Evolutionary conservation across 345 rosid species (phyloP).

Genomic region (Mercurialis annua): DNA sequence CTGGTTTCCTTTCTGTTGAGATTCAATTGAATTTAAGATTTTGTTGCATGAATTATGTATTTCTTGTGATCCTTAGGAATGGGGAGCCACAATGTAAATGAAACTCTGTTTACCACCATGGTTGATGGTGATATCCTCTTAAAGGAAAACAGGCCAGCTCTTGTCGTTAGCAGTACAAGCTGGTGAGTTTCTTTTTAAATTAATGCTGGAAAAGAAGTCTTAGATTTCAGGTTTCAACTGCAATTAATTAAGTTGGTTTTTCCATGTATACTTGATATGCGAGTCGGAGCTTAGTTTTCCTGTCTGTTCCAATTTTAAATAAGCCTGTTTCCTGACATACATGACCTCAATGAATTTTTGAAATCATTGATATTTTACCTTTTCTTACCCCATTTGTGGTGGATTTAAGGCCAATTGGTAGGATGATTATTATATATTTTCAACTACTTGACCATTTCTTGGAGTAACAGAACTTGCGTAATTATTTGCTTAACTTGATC

Average conservation of each 20-base stretch:
- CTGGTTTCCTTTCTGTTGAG: background rate
- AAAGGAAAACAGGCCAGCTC: constrained; percentile 80
- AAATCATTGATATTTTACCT: background rate
- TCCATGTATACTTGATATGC: background rate
- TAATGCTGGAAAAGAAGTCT: background rate
- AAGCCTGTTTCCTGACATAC: background rate
- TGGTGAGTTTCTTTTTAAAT: constrained; percentile 48
- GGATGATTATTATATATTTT: background rate
- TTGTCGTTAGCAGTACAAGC: constrained; percentile 97
- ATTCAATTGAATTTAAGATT: constrained; percentile 1
- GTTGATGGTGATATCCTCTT: constrained; percentile 36
- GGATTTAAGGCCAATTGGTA: background rate
- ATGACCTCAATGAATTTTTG: background rate
- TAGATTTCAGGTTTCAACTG: background rate
- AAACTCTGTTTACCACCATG: constrained; percentile 60
- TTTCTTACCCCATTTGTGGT: background rate
- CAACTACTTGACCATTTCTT: background rate
- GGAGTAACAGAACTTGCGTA: background rate
- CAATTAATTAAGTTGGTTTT: background rate
- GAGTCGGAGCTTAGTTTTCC: background rate
- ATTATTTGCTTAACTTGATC: background rate
- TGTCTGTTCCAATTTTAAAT: constrained; percentile 2
- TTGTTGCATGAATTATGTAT: background rate
- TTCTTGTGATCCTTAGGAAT: constrained; percentile 26
- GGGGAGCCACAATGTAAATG: constrained; percentile 33